These are phyloP conservation scores for Penicillium griseofulvum DNA, from an alignment of 2,329 filamentous ascomycete species.

Conservation along the genomic window DNA sequence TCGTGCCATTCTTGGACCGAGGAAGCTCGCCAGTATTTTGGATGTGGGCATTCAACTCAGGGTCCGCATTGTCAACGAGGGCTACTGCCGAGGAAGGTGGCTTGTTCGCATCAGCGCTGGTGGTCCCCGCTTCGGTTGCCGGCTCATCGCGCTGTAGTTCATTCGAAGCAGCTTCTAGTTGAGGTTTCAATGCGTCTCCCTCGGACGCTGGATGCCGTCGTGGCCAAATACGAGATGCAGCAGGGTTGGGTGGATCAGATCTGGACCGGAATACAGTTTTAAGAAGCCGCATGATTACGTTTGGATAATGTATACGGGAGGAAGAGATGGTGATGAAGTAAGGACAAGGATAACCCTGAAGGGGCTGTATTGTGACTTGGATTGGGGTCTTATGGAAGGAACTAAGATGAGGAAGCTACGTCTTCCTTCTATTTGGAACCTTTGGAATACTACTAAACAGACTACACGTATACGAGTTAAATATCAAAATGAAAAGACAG, in stretches of 20 bases:
- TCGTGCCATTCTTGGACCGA: slow-evolving; percentile 10
- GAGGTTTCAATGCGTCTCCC: slow-evolving; percentile 8
- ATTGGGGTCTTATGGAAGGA: neutral
- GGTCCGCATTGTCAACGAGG: neutral
- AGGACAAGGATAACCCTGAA: neutral
- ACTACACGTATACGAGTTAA: no score
- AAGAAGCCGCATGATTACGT: slow-evolving; percentile 15
- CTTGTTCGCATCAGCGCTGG: neutral
- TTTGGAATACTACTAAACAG: no score
- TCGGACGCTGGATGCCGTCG: slow-evolving; percentile 12
- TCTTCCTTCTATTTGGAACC: no score
- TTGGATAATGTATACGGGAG: slow-evolving; percentile 6
- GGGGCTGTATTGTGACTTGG: neutral
- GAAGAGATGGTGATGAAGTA: slow-evolving; percentile 4
- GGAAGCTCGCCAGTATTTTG: neutral
- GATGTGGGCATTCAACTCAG: neutral
- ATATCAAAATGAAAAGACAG: no score
- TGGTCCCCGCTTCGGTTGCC: neutral
- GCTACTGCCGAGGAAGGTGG: neutral
- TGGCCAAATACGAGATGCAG: slow-evolving; percentile 13
- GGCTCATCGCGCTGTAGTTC: neutral
- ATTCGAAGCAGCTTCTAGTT: slow-evolving; percentile 1
- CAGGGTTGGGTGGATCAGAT: neutral
- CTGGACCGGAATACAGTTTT: slow-evolving; percentile 10
- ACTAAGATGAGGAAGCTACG: slow-evolving; percentile 1